These are phyloP conservation scores for Golubevia pallescens DNA, from an alignment of 1,284 basidiomycete species.

Conservation along the genomic window DNA sequence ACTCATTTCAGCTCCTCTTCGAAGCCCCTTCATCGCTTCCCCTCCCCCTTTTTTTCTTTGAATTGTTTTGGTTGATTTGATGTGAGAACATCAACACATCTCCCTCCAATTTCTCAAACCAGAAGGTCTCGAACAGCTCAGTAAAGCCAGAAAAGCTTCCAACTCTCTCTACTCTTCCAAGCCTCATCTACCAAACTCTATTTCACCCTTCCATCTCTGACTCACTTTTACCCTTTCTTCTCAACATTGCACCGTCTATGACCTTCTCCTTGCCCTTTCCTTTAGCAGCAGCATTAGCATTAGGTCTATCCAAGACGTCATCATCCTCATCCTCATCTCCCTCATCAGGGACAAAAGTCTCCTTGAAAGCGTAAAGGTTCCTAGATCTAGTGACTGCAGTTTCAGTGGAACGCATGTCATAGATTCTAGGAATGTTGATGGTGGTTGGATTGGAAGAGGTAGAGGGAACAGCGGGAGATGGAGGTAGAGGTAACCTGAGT, in stretches of 20 bases:
- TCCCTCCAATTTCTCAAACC: too few species aligned
- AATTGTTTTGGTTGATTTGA: too few species aligned
- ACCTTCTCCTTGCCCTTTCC: conserved; percentile 14
- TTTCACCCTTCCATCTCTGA: neutral
- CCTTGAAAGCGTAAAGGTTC: conserved; percentile 56
- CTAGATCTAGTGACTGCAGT: conserved; percentile 26
- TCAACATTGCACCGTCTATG: conserved; percentile 5
- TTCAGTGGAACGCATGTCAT: conserved; percentile 51
- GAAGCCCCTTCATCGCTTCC: too few species aligned
- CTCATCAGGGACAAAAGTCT: conserved; percentile 24
- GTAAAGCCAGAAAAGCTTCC: too few species aligned
- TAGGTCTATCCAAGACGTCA: conserved; percentile 21
- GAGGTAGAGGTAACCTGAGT: neutral
- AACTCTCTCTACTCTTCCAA: too few species aligned
- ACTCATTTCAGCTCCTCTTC: too few species aligned
- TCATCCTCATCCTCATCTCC: conserved; percentile 13
- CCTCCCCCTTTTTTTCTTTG: too few species aligned
- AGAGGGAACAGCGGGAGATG: neutral
- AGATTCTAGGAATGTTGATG: conserved; percentile 35
- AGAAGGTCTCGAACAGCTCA: too few species aligned
- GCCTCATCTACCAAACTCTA: too few species aligned
- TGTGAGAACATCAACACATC: too few species aligned
- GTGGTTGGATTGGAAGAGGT: conserved; percentile 7
- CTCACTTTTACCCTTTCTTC: conserved; percentile 4
- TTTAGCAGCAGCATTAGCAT: conserved; percentile 14